Evolutionary conservation across 202 grass and related monocot species (phyloP).

Genomic region (Cymbopogon flexuosus): DNA sequence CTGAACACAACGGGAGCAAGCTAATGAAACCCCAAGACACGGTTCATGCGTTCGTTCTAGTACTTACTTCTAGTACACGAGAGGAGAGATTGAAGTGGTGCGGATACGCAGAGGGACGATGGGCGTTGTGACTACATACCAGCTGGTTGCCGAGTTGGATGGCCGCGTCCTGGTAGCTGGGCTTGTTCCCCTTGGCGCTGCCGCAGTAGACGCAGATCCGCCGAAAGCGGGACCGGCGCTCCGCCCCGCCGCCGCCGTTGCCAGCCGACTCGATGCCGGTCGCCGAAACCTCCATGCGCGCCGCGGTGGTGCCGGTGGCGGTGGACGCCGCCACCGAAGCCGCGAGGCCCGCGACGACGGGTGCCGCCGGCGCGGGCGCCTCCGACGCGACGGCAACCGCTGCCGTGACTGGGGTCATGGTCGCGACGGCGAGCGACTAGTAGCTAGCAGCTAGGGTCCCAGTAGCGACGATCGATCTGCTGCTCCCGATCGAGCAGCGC

Average conservation of each 20-base stretch:
- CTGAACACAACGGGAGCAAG: no score
- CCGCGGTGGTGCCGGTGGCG: background rate
- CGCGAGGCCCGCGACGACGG: background rate
- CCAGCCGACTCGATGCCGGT: background rate
- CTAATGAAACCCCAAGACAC: no score
- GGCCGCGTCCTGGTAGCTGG: conserved; percentile 82
- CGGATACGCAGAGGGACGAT: background rate
- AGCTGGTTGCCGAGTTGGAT: conserved; percentile 78
- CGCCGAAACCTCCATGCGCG: background rate
- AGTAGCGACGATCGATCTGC: background rate
- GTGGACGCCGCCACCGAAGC: background rate
- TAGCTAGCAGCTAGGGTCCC: background rate
- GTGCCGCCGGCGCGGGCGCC: background rate
- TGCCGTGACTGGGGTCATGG: conserved; percentile 31
- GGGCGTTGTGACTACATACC: conserved; percentile 32
- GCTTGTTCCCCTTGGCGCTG: conserved; percentile 74
- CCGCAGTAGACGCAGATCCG: conserved; percentile 99
- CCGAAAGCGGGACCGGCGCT: conserved; percentile 52
- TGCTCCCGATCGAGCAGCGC: background rate
- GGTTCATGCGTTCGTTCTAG: no score
- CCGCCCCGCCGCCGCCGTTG: background rate
- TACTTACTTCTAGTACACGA: no score
- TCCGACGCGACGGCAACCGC: background rate
- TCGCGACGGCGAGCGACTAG: no score
- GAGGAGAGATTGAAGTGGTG: no score